Evolutionary conservation across 495 filamentous ascomycete species (phyloP).

Genomic region (Schizothecium vesticola): DNA sequence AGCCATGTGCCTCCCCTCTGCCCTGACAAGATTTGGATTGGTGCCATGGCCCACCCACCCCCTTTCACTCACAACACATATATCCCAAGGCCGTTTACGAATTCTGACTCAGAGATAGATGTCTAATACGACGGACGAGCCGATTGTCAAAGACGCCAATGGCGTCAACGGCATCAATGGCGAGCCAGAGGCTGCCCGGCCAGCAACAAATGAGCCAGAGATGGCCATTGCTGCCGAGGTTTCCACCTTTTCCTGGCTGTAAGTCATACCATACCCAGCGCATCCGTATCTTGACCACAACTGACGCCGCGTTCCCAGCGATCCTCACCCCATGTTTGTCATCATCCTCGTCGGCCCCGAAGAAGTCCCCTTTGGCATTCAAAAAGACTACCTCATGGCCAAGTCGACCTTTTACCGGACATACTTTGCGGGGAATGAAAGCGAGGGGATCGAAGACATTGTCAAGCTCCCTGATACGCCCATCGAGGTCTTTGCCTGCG

Average conservation of each 20-base stretch:
- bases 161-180: neutral
- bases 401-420: slow-evolving; percentile 43
- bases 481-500: slow-evolving; percentile 43
- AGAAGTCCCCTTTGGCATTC: slow-evolving; percentile 47
- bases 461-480: slow-evolving; percentile 43
- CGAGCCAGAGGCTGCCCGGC: neutral
- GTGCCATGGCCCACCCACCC: neutral
- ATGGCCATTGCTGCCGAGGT: slow-evolving; percentile 1
- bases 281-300: neutral
- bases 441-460: slow-evolving; percentile 37
- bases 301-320: slow-evolving; percentile 25
- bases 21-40: neutral
- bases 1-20: neutral
- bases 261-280: slow-evolving; percentile 8
- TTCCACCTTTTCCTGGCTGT: slow-evolving; percentile 32
- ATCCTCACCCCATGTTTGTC: slow-evolving; percentile 49
- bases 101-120: neutral
- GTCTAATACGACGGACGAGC: neutral
- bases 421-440: slow-evolving; percentile 35
- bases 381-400: slow-evolving; percentile 49
- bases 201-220: neutral
- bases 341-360: slow-evolving; percentile 47
- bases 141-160: neutral
- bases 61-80: neutral
- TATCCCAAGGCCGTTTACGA: neutral